Conservation (phyloP, 805 yeast genomes). For the baker's yeast (Saccharomyces cerevisiae) region DNA sequence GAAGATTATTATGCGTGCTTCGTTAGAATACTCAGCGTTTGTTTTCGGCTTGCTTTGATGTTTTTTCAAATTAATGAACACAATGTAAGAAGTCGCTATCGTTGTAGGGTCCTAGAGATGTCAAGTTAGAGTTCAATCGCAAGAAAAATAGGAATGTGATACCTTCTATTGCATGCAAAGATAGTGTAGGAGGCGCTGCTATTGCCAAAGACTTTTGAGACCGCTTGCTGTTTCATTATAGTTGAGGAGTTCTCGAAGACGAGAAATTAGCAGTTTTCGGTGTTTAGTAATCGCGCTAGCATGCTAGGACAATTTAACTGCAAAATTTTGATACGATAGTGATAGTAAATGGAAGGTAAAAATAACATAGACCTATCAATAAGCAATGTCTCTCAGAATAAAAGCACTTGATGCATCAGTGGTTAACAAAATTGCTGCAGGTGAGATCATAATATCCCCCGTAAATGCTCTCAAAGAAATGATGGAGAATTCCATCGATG, state of each 20-base stretch:
- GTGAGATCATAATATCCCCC: constrained; percentile 90
- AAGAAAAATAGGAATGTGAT: background rate
- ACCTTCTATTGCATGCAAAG: background rate
- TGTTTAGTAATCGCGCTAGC: background rate
- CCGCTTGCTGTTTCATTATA: background rate
- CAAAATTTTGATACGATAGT: background rate
- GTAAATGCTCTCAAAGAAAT: constrained; percentile 90
- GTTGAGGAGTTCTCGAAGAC: background rate
- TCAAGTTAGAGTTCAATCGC: background rate
- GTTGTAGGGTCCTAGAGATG: background rate
- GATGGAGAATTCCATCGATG: constrained; percentile 88
- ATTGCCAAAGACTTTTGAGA: background rate
- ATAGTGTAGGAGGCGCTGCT: background rate
- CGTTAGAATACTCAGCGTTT: background rate
- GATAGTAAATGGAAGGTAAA: background rate
- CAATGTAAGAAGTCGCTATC: background rate
- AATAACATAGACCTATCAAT: background rate
- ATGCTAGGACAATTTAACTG: background rate
- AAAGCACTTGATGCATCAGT: constrained; percentile 57
- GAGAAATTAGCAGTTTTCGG: background rate
- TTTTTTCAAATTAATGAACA: background rate
- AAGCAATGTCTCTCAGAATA: constrained; percentile 13
- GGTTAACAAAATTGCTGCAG: constrained; percentile 91
- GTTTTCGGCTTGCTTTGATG: background rate
- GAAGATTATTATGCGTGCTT: background rate